Evolutionary conservation across 768 basidiomycete genomes (phyloP).

Genomic region (Kwoniella heveanensis): DNA sequence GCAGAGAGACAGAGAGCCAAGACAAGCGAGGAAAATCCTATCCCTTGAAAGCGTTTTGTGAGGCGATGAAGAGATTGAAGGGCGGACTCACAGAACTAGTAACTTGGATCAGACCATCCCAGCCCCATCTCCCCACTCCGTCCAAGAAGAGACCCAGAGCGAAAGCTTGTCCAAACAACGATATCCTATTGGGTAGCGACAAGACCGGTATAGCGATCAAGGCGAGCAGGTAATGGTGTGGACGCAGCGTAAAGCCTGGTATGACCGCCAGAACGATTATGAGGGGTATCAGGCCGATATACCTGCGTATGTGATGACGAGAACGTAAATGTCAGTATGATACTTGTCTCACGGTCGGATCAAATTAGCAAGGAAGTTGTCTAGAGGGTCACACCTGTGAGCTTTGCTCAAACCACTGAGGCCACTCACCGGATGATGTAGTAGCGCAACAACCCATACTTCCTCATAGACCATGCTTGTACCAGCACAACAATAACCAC

Average conservation of each 20-base stretch:
- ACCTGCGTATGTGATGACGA: conserved; percentile 19
- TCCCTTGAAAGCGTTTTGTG: not conserved
- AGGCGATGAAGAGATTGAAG: no score
- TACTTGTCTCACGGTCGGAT: no score
- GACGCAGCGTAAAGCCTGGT: conserved; percentile 36
- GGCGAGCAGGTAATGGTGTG: conserved; percentile 46
- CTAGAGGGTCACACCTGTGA: no score
- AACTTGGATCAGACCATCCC: conserved; percentile 40
- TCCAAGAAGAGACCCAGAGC: conserved; percentile 46
- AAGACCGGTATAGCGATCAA: conserved; percentile 42
- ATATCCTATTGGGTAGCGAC: conserved; percentile 40
- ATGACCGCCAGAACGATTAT: conserved; percentile 40
- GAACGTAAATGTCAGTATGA: no score
- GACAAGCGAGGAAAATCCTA: not conserved
- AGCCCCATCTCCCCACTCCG: conserved; percentile 49
- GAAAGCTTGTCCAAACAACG: conserved; percentile 41
- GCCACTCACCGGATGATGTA: conserved; percentile 38
- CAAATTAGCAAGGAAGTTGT: no score
- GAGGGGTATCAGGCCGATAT: conserved; percentile 36
- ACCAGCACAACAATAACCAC: conserved; percentile 32
- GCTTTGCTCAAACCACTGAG: no score
- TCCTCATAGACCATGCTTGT: conserved; percentile 39
- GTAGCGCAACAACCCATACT: conserved; percentile 36
- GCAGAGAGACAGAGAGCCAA: not conserved
- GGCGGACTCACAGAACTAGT: conserved; percentile 39